A percentile compares a stretch with the other conserved stretches of the same genome.
phyloP scores from a whole-genome alignment of 495 filamentous ascomycete genomes.

The Entonaema liquescens region DNA sequence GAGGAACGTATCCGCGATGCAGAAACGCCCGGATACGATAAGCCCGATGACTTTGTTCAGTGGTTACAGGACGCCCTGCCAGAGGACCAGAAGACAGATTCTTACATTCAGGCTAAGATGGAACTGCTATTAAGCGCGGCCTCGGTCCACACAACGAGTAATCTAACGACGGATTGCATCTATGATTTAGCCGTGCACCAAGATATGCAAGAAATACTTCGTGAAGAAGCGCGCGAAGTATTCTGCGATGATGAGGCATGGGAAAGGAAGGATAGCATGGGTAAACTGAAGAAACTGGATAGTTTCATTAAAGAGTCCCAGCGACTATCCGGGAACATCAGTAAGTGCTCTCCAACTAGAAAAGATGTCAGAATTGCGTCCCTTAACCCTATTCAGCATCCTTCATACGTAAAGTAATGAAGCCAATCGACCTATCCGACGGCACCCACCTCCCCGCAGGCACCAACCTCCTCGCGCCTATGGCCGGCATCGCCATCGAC shows the following conservation, averaged over 20 bases:
- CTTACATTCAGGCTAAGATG: conserved; percentile 43
- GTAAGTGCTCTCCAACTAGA: conserved; percentile 41
- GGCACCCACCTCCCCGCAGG: conserved; percentile 54
- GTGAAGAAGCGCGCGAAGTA: conserved; percentile 57
- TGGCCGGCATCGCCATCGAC: conserved; percentile 47
- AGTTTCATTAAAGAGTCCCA: conserved; percentile 64
- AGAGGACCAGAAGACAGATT: conserved; percentile 44
- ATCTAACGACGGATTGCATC: conserved; percentile 48
- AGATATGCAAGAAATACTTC: conserved; percentile 58
- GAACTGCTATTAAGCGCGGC: conserved; percentile 49
- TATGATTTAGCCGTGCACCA: conserved; percentile 61
- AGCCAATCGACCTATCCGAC: conserved; percentile 54
- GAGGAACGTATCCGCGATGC: conserved; percentile 44
- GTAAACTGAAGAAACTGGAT: conserved; percentile 60
- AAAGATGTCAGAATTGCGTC: background rate
- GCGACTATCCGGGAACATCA: conserved; percentile 53
- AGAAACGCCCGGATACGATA: conserved; percentile 41
- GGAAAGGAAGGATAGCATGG: conserved; percentile 51
- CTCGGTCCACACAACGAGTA: conserved; percentile 51
- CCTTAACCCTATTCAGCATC: conserved; percentile 36
- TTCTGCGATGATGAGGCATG: conserved; percentile 50
- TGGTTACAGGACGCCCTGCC: conserved; percentile 49
- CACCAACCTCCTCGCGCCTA: conserved; percentile 48
- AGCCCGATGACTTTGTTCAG: conserved; percentile 47
- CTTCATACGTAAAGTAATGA: conserved; percentile 54